phyloP scores from a whole-genome alignment of 179 eudicot species.

The Sideroxylon spinosum region DNA sequence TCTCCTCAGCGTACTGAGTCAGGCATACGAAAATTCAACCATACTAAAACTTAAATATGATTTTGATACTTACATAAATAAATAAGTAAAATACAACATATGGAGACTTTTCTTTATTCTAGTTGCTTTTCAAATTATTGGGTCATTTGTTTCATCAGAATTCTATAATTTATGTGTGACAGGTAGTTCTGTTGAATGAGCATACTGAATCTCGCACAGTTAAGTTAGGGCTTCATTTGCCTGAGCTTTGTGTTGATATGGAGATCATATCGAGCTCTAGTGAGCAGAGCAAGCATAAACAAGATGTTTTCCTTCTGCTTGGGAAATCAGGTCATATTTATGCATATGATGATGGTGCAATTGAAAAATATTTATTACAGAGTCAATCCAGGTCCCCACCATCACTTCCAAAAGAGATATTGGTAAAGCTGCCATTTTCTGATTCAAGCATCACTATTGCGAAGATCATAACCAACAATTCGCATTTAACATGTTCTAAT shows the following conservation, averaged over 20 bases:
- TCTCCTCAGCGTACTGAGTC: background rate
- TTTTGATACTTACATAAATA: background rate
- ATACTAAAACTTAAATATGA: background rate
- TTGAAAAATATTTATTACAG: conserved; percentile 74
- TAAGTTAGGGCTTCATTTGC: conserved; percentile 72
- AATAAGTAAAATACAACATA: no score
- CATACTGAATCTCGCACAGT: conserved; percentile 71
- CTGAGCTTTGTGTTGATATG: conserved; percentile 65
- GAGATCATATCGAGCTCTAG: conserved; percentile 49
- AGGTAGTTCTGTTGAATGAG: conserved; percentile 82
- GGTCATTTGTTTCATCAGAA: background rate
- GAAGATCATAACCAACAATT: conserved; percentile 50
- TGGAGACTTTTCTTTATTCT: background rate
- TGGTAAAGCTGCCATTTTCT: conserved; percentile 61
- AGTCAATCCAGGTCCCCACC: conserved; percentile 60
- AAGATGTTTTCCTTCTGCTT: conserved; percentile 57
- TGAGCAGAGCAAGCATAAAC: conserved; percentile 57
- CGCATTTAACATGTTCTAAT: conserved; percentile 29
- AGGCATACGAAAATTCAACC: background rate
- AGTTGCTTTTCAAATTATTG: background rate
- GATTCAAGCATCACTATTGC: conserved; percentile 60
- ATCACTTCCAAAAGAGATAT: conserved; percentile 66
- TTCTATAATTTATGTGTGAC: conserved; percentile 18
- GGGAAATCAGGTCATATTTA: conserved; percentile 73
- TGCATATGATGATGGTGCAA: conserved; percentile 68